Percentiles rank a stretch among this genome's conserved stretches.
These are phyloP conservation scores for Aspergillus cavernicola DNA, from an alignment of 495 filamentous ascomycete species.

Conservation along the genomic window DNA sequence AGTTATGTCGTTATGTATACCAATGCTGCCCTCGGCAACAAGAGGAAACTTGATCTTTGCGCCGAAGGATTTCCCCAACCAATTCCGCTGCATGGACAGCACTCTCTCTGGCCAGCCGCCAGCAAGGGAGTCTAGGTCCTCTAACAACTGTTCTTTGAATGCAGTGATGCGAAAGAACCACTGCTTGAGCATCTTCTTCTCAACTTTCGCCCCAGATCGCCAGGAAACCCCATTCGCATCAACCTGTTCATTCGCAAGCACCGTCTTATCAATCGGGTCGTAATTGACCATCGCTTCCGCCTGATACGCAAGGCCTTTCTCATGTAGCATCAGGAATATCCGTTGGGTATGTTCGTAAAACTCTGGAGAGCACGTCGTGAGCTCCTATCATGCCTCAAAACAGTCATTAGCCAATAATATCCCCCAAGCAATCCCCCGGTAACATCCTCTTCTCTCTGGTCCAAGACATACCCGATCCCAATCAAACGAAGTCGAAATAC, in stretches of 20 bases:
- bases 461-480: conserved; percentile 68
- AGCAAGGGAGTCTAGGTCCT: conserved; percentile 64
- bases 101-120: conserved; percentile 78
- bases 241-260: conserved; percentile 89
- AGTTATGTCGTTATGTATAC: conserved; percentile 45
- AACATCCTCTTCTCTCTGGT: neutral
- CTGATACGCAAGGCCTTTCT: conserved; percentile 73
- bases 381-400: conserved; percentile 51
- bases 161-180: conserved; percentile 87
- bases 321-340: conserved; percentile 71
- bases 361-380: conserved; percentile 74
- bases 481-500: conserved; percentile 76
- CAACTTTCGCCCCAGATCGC: conserved; percentile 83
- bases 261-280: conserved; percentile 84
- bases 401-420: conserved; percentile 5
- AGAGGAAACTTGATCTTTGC: conserved; percentile 68
- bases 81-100: conserved; percentile 79
- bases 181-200: conserved; percentile 74
- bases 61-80: conserved; percentile 76
- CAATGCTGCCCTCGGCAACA: conserved; percentile 29
- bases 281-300: conserved; percentile 80
- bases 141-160: conserved; percentile 69
- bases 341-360: conserved; percentile 89
- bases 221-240: conserved; percentile 79
- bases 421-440: neutral